phyloP scores from a whole-genome alignment of 331 rosid species.

The Ulmus americana region DNA sequence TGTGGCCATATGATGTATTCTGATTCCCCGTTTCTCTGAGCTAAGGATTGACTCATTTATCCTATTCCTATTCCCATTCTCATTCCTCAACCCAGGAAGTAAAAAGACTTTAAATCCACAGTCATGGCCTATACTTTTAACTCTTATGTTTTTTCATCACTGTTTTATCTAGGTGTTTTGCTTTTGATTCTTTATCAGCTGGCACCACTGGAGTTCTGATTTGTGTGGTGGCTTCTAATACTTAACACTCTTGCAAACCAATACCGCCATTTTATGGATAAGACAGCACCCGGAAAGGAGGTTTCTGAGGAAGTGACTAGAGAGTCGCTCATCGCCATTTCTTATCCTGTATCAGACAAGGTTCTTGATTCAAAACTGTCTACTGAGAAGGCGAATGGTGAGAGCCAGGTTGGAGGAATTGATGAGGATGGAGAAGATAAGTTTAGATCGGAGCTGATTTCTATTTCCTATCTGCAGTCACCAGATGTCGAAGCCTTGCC shows the following conservation, averaged over 20 bases:
- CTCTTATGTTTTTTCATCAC: not conserved
- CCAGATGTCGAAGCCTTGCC: constrained; percentile 32
- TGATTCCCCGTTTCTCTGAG: no score
- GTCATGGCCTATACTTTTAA: no score
- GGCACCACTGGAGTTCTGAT: not conserved
- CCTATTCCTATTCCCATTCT: no score
- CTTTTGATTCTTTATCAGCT: not conserved
- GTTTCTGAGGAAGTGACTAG: constrained; percentile 45
- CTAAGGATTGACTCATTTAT: no score
- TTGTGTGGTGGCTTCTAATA: not conserved
- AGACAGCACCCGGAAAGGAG: constrained; percentile 27
- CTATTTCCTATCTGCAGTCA: constrained; percentile 40
- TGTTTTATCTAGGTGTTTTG: not conserved
- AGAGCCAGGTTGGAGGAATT: constrained; percentile 17
- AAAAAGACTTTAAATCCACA: not conserved
- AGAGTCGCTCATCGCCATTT: constrained; percentile 49
- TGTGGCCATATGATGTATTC: no score
- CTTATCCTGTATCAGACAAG: constrained; percentile 39
- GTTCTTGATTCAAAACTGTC: constrained; percentile 22
- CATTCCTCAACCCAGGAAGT: not conserved
- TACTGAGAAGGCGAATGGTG: constrained; percentile 25
- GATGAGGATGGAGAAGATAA: constrained; percentile 35
- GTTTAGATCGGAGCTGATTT: constrained; percentile 45
- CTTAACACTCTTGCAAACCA: constrained; percentile 22
- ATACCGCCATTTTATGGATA: constrained; percentile 44